Evolutionary conservation across 2,329 filamentous ascomycete genomes (phyloP).

Genomic region (Talaromyces atroroseus): DNA sequence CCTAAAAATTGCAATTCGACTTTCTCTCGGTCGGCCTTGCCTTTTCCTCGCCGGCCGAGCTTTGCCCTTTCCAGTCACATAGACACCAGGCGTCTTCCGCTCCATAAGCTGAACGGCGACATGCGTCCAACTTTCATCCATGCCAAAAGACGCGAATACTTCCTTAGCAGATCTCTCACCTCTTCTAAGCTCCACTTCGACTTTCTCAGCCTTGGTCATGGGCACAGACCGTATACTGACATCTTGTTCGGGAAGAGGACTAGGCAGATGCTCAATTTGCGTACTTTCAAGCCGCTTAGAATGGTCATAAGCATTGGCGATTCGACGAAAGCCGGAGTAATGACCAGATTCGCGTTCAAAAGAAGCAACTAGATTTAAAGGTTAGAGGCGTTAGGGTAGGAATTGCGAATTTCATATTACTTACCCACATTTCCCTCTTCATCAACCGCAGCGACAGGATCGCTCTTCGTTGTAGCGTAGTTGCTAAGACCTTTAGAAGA

Average conservation of each 20-base stretch:
- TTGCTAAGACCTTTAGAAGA: slow-evolving; percentile 25
- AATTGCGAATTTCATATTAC: not conserved
- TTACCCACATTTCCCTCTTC: slow-evolving; percentile 4
- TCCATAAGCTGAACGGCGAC: slow-evolving; percentile 35
- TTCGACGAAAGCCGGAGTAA: not conserved
- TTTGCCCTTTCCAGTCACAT: slow-evolving; percentile 35
- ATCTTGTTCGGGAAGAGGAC: slow-evolving; percentile 1
- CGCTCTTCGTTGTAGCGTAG: slow-evolving; percentile 30
- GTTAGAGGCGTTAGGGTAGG: not conserved
- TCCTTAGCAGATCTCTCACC: slow-evolving; percentile 5
- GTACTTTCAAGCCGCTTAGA: not conserved
- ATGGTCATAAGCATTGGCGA: not conserved
- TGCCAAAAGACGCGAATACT: slow-evolving; percentile 25
- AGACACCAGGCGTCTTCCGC: slow-evolving; percentile 34
- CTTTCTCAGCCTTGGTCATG: slow-evolving; percentile 34
- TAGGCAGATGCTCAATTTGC: not conserved
- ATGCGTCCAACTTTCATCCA: slow-evolving; percentile 39
- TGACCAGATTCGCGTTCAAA: slow-evolving; percentile 4
- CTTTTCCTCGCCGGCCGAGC: slow-evolving; percentile 33
- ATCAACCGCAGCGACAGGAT: slow-evolving; percentile 24
- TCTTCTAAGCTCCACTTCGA: slow-evolving; percentile 20
- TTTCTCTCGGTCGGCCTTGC: slow-evolving; percentile 34
- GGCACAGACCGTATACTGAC: slow-evolving; percentile 18
- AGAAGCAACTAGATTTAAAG: slow-evolving; percentile 1
- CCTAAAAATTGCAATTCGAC: slow-evolving; percentile 38